Evolutionary conservation across 768 basidiomycete genomes (phyloP).

Genomic region (Crassisporium funariophilum): DNA sequence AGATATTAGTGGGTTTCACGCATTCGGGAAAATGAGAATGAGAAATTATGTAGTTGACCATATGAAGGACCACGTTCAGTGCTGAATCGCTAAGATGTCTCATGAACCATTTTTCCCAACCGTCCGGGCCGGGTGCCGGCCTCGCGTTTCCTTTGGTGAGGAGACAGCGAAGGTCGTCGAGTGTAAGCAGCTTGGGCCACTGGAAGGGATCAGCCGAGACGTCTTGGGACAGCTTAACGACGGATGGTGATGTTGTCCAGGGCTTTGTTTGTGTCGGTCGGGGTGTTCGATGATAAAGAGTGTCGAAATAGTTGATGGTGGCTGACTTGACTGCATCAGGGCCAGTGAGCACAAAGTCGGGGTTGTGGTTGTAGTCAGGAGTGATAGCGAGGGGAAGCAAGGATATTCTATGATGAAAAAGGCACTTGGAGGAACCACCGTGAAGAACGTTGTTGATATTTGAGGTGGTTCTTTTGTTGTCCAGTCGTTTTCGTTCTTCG

Average conservation of each 20-base stretch:
- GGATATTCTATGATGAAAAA: background rate
- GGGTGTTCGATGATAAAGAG: constrained; percentile 11
- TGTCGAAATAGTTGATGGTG: constrained; percentile 18
- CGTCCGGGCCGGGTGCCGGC: constrained; percentile 33
- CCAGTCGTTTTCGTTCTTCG: background rate
- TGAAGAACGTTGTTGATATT: background rate
- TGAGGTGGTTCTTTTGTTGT: background rate
- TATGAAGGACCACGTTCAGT: constrained; percentile 21
- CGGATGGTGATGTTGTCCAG: constrained; percentile 23
- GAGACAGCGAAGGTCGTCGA: constrained; percentile 21
- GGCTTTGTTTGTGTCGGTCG: constrained; percentile 20
- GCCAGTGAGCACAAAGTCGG: constrained; percentile 7
- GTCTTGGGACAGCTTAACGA: constrained; percentile 8
- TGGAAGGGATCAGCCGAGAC: constrained; percentile 20
- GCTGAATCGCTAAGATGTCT: constrained; percentile 24
- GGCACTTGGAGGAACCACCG: constrained; percentile 2
- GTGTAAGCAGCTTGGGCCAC: constrained; percentile 20
- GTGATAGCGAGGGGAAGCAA: constrained; percentile 4
- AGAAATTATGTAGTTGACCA: constrained; percentile 29
- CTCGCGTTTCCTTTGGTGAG: constrained; percentile 27
- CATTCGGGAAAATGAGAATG: constrained; percentile 25
- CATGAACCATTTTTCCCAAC: constrained; percentile 38
- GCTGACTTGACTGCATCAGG: constrained; percentile 10
- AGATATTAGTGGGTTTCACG: constrained; percentile 25
- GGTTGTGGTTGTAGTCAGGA: constrained; percentile 5